A percentile compares a stretch with the other conserved stretches of the same genome.
phyloP scores from a whole-genome alignment of 768 basidiomycete species.

The Podaxis sp. region DNA sequence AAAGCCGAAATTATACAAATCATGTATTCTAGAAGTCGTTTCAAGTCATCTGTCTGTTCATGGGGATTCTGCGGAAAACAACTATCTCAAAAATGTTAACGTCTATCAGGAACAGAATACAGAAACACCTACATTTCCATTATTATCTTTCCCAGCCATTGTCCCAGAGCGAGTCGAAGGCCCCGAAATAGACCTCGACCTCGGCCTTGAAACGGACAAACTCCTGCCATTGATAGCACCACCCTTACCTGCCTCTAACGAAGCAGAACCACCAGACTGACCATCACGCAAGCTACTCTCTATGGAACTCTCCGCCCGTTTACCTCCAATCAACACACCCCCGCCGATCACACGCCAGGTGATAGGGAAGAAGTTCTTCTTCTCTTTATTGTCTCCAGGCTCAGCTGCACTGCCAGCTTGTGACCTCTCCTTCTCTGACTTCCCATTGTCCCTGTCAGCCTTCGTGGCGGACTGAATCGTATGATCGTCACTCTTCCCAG shows the following conservation, averaged over 20 bases:
- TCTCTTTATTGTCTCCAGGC: constrained; percentile 36
- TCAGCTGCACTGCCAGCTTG: constrained; percentile 3
- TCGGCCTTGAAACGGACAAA: not conserved
- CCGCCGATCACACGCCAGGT: constrained; percentile 79
- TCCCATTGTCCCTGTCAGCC: not conserved
- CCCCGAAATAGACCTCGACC: constrained; percentile 18
- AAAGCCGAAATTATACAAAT: not conserved
- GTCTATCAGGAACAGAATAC: not conserved
- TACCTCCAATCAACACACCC: constrained; percentile 64
- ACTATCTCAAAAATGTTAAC: constrained; percentile 19
- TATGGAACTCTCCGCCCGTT: not conserved
- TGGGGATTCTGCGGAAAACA: constrained; percentile 44
- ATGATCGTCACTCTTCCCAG: not conserved
- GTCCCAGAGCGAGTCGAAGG: constrained; percentile 2
- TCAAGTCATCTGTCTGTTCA: constrained; percentile 18
- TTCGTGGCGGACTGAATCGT: not conserved
- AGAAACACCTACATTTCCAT: constrained; percentile 26
- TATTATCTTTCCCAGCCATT: not conserved
- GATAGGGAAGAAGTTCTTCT: constrained; percentile 59
- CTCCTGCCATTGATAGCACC: not conserved
- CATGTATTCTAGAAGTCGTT: not conserved
- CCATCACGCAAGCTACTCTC: not conserved
- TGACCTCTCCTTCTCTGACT: not conserved
- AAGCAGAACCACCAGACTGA: not conserved
- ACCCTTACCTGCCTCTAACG: not conserved